Conservation (phyloP, 192 early-diverging fungal species). For the Endogone sp. region DNA sequence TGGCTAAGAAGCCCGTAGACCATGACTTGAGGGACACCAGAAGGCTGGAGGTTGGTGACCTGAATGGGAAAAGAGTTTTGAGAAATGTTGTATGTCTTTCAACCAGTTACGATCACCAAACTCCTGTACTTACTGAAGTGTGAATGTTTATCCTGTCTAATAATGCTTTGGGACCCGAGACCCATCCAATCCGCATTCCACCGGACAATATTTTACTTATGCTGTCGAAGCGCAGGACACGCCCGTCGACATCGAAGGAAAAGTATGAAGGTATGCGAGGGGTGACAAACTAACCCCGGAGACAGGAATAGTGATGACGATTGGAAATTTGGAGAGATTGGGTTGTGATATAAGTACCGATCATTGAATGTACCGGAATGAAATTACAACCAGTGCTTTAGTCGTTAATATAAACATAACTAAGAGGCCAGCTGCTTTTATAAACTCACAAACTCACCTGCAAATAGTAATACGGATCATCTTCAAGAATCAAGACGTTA, state of each 20-base stretch:
- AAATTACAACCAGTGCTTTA: too few species aligned
- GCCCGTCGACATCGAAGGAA: conserved; percentile 84
- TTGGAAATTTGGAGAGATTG: conserved; percentile 15
- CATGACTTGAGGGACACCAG: conserved; percentile 77
- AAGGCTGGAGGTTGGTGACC: conserved; percentile 80
- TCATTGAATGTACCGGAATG: too few species aligned
- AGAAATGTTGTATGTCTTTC: too few species aligned
- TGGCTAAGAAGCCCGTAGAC: conserved; percentile 66
- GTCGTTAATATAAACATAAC: too few species aligned
- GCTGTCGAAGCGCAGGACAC: conserved; percentile 89
- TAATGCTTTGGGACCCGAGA: conserved; percentile 62
- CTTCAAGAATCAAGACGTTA: conserved; percentile 86
- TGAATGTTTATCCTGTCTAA: conserved; percentile 80
- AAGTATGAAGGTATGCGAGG: conserved; percentile 67
- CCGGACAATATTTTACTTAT: conserved; percentile 91
- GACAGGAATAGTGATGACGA: neutral
- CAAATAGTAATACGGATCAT: conserved; percentile 95
- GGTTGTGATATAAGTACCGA: too few species aligned
- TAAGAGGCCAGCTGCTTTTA: neutral
- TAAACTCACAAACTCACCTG: conserved; percentile 48
- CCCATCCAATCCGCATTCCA: conserved; percentile 83
- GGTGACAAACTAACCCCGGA: conserved; percentile 10
- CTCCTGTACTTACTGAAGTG: conserved; percentile 38
- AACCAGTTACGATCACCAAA: neutral
- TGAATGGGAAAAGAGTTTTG: conserved; percentile 29